Base-by-base conservation (phyloP, 169 alveolate species). In the Cryptosporidium ubiquitum region DNA sequence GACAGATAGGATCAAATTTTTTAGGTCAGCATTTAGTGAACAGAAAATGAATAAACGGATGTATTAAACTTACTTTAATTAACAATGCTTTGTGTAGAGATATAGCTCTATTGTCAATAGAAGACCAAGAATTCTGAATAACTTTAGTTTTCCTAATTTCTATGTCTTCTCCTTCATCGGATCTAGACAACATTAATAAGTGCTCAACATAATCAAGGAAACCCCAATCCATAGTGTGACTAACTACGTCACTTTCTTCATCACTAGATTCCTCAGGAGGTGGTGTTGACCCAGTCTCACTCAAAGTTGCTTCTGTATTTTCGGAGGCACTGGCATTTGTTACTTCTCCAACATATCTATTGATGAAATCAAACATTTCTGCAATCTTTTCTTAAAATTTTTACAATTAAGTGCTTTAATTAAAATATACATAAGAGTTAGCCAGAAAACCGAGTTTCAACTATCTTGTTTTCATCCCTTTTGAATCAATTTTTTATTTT, bases 141-240 rank as follows among this genome's bases (percentile, higher is more conserved):
- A 79, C 75, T 16, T 58, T 58, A 5, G 73, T 79, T 61, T 64
- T 79, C 9, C 79, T 79, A 42, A 40, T 18, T 37, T 79, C 75
- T n/a, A 79, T 40, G 0, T 79, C 89, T 16, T 58, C 73, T 18
- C 79, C 55, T 31, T 79, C 89, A 26, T 47, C 75, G 2, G 89
- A 79, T 35, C 79, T 79, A 40, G 89, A 79, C 26, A 79, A 20
- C 23, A 79, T 64, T 61, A 79, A 35, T 16, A 79, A 55, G 20
- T 79, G 89, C 55, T 79, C 89, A 29, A 79, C 89, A 14, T 79
- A 79, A 44, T 79, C 89, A 23, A 79, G 42, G 23, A 79, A 79
- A 4, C 89, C 75, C 89, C 89, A 79, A 61, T 79, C 75, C 75
- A 79, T 61, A 5, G 89, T 79, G 37, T 66, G 55, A 39, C 89